These are phyloP conservation scores for Trichoderma sp. DNA, from an alignment of 2,329 filamentous ascomycete species.

Conservation along the genomic window DNA sequence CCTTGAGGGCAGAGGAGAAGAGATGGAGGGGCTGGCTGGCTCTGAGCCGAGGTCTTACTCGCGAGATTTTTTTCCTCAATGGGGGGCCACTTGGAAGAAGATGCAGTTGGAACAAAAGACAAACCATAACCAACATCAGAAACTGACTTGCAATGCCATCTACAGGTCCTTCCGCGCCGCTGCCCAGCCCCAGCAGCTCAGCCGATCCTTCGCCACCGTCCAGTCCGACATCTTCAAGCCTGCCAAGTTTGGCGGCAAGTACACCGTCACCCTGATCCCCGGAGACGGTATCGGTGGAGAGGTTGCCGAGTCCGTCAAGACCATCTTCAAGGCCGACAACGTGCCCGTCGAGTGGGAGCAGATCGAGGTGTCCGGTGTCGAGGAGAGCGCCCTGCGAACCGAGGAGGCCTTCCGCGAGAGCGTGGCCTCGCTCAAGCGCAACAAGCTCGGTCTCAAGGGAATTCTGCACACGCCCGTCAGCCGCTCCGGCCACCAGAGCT, in stretches of 20 bases:
- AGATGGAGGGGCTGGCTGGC: not conserved
- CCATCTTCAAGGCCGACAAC: slow-evolving; percentile 99
- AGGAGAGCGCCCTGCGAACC: slow-evolving; percentile 77
- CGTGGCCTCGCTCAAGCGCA: slow-evolving; percentile 91
- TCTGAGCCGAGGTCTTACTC: not conserved
- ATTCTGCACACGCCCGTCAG: slow-evolving; percentile 97
- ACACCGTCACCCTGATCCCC: slow-evolving; percentile 97
- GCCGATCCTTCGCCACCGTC: slow-evolving; percentile 73
- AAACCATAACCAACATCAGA: not conserved
- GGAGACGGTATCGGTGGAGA: slow-evolving; percentile 98
- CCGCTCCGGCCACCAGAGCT: slow-evolving; percentile 95
- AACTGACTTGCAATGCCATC: slow-evolving; percentile 29
- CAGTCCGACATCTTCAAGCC: slow-evolving; percentile 98
- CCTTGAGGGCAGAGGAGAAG: not conserved
- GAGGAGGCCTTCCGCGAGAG: slow-evolving; percentile 96
- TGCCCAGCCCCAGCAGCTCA: slow-evolving; percentile 47
- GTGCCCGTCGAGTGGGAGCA: slow-evolving; percentile 99
- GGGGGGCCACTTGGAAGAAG: not conserved
- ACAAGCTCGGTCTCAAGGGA: slow-evolving; percentile 98
- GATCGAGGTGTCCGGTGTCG: slow-evolving; percentile 90
- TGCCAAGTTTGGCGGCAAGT: slow-evolving; percentile 98
- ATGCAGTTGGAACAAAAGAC: not conserved
- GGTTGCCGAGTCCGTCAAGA: slow-evolving; percentile 97
- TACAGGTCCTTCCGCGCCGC: slow-evolving; percentile 56
- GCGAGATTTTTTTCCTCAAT: not conserved